Evolutionary conservation across 2,329 filamentous ascomycete genomes (phyloP), one percentile per base, ranked within the genome.

Genomic region (Epichloe typhina): DNA sequence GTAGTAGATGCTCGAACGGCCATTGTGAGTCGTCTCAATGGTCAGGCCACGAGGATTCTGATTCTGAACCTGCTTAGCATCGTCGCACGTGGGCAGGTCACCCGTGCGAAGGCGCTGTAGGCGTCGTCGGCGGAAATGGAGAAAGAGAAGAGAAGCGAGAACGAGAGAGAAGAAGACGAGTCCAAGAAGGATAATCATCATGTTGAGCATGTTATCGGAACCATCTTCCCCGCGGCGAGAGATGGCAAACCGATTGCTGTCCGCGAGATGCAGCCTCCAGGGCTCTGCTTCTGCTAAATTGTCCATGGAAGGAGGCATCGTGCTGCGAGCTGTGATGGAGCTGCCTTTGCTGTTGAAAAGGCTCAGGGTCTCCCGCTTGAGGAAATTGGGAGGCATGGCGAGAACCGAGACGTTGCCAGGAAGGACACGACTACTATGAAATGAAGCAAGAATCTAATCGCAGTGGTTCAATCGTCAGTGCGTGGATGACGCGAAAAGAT

Each of bases 101-200:
- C 80, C 72, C 53, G 75, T 70, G 52, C 67, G 69, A 53, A 68
- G 61, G 38, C 64, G 62, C 59, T 72, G 72, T 62, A 76, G 69
- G 48, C 68, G 69, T 59, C 70, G 69, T 55, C 80, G 76, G 61
- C 83, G 82, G 64, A 87, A 85, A 58, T 96, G 72, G 62, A 88
- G 68, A 57, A 91, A 72, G 47, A 96, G 80, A 31, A 76, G 71
- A 52, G 79, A 82, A 49, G 84, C 72, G 52, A 89, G 73, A 46
- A 83, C 63, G 33, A 95, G 73, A 53, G 77, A 82, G 59, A 91
- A 68, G 59, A 94, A 79, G 59, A 91, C 72, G 44, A 98, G 74
- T 55, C 83, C 82, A 58, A 97, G 74, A 50, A 97, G 77, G 52
- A 80, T 77, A 59, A 95, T 85, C 64, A 95, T 72, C 42, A 95